phyloP scores from a whole-genome alignment of 768 basidiomycete species.

The Lentinula raphanica region DNA sequence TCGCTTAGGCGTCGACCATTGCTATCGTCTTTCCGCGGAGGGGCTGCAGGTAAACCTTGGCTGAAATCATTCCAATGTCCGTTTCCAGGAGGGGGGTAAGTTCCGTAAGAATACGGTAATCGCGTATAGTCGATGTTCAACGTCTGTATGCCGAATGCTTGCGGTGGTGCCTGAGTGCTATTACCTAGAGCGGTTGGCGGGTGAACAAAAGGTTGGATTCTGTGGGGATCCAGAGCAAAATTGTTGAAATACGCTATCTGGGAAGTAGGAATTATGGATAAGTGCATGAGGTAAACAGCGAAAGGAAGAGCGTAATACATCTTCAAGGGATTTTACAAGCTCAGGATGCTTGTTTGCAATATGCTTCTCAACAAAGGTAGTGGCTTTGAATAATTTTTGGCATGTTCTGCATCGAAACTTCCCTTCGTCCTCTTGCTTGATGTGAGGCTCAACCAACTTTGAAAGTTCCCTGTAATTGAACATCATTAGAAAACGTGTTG shows the following conservation, averaged over 20 bases:
- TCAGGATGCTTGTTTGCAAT: constrained; percentile 92
- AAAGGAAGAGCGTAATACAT: constrained; percentile 44
- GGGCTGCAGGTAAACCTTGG: constrained; percentile 29
- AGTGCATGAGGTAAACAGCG: neutral
- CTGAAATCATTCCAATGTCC: constrained; percentile 40
- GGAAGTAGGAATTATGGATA: constrained; percentile 10
- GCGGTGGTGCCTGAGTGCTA: constrained; percentile 60
- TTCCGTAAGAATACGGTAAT: constrained; percentile 25
- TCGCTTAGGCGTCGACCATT: constrained; percentile 68
- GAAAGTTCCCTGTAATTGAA: constrained; percentile 62
- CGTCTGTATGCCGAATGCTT: constrained; percentile 78
- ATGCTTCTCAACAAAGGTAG: constrained; percentile 96
- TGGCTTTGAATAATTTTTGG: constrained; percentile 95
- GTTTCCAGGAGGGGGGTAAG: constrained; percentile 37
- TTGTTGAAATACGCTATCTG: constrained; percentile 91
- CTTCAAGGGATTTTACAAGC: constrained; percentile 75
- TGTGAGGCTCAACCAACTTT: constrained; percentile 69
- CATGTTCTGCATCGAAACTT: constrained; percentile 97
- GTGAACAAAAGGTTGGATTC: constrained; percentile 80
- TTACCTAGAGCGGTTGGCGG: constrained; percentile 66
- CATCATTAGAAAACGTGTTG: constrained; percentile 9
- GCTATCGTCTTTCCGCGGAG: constrained; percentile 53
- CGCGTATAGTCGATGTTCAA: constrained; percentile 34
- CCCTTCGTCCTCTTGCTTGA: constrained; percentile 95
- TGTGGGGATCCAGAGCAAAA: constrained; percentile 94